Evolutionary conservation across 495 filamentous ascomycete species (phyloP).

Genomic region (Tetracladium setigerum): DNA sequence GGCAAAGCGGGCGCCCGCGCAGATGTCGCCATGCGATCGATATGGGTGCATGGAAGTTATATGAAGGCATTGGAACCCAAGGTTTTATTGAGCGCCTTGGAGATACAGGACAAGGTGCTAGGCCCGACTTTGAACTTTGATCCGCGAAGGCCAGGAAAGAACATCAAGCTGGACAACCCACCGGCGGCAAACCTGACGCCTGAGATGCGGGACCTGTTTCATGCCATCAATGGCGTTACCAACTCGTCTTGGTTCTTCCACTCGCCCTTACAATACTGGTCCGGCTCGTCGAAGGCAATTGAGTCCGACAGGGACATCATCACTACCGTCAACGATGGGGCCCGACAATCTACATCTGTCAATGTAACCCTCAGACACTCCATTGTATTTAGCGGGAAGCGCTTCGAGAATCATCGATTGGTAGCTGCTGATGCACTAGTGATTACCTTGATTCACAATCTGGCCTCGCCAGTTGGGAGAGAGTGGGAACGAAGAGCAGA

Average conservation of each 20-base stretch:
- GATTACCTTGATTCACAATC: conserved; percentile 59
- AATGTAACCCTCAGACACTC: conserved; percentile 65
- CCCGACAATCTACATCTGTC: conserved; percentile 45
- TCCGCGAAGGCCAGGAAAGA: conserved; percentile 27
- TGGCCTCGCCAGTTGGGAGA: conserved; percentile 46
- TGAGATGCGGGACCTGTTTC: conserved; percentile 38
- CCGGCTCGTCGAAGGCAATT: conserved; percentile 48
- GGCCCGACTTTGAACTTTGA: conserved; percentile 44
- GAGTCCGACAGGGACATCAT: conserved; percentile 49
- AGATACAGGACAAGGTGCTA: conserved; percentile 53
- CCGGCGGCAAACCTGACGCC: conserved; percentile 23
- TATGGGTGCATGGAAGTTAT: conserved; percentile 56
- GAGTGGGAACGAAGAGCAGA: conserved; percentile 49
- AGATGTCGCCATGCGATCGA: conserved; percentile 49
- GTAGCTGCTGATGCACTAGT: conserved; percentile 65
- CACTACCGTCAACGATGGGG: conserved; percentile 52
- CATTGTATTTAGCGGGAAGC: conserved; percentile 68
- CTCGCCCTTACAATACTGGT: conserved; percentile 70
- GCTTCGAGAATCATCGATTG: conserved; percentile 51
- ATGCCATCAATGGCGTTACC: conserved; percentile 42
- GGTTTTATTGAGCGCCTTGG: conserved; percentile 52
- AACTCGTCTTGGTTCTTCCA: conserved; percentile 57
- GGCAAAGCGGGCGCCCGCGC: conserved; percentile 28
- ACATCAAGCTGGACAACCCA: conserved; percentile 12
- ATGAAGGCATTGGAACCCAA: conserved; percentile 59